Evolutionary conservation across 169 alveolate genomes (phyloP).

Genomic region (Ichthyophthirius multifiliis): DNA sequence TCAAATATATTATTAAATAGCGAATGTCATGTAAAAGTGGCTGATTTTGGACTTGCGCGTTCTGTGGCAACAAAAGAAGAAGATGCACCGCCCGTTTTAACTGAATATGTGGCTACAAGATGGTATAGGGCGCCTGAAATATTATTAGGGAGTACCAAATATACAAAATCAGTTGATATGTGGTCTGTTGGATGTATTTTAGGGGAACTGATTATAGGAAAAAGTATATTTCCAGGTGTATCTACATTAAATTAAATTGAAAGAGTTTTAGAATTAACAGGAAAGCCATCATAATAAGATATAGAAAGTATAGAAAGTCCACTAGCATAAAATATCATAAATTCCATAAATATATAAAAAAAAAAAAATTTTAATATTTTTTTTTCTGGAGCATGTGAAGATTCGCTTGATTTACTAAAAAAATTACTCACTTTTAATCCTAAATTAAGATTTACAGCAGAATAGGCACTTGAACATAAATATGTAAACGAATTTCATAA

Average conservation of each 20-base stretch:
- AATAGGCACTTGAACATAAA: conserved; percentile 92
- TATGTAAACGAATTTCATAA: conserved; percentile 90
- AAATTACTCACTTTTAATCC: conserved; percentile 93
- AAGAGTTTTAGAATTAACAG: conserved; percentile 66
- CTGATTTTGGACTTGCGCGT: conserved; percentile 75
- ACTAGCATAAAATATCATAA: conserved; percentile 52
- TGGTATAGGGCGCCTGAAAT: conserved; percentile 75
- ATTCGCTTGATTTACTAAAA: conserved; percentile 91
- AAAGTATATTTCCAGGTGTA: conserved; percentile 69
- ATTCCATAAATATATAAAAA: conserved; percentile 42
- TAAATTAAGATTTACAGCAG: conserved; percentile 90
- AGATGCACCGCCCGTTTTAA: conserved; percentile 42
- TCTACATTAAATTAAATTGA: conserved; percentile 68
- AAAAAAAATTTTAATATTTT: conserved; percentile 36
- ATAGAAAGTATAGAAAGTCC: conserved; percentile 57
- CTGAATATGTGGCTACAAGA: conserved; percentile 72
- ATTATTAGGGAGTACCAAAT: conserved; percentile 48
- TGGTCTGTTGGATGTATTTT: conserved; percentile 77
- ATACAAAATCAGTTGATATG: conserved; percentile 59
- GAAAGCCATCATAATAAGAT: conserved; percentile 70
- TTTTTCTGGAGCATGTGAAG: conserved; percentile 82
- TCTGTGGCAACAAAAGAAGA: conserved; percentile 22
- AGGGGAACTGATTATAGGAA: conserved; percentile 62
- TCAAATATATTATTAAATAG: conserved; percentile 61
- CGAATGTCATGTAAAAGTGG: conserved; percentile 71